Conservation (phyloP, 2,329 filamentous ascomycete species). For the Colletotrichum sp. region DNA sequence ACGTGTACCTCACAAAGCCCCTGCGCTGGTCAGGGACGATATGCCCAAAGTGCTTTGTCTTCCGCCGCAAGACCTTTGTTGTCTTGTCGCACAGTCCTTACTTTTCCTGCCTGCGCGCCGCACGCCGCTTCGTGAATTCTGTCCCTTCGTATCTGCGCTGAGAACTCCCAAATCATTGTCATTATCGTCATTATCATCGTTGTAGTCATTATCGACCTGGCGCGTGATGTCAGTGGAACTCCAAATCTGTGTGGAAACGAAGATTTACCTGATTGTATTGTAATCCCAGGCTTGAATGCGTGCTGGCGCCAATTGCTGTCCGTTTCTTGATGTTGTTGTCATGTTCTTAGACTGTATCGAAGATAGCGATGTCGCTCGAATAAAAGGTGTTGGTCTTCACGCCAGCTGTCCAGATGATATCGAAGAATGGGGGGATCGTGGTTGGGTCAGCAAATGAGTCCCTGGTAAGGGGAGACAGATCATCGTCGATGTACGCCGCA, state of each 20-base stretch:
- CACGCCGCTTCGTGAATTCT: background rate
- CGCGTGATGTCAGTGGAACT: background rate
- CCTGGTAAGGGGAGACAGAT: background rate
- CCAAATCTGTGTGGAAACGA: background rate
- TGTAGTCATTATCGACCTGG: background rate
- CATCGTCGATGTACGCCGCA: background rate
- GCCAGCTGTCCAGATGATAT: background rate
- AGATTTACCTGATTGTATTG: background rate
- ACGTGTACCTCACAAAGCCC: background rate
- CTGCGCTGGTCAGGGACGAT: background rate
- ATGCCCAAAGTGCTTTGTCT: background rate
- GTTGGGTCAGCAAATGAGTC: background rate
- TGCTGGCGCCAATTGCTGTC: fast-evolving
- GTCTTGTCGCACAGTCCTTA: background rate
- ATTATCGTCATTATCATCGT: background rate
- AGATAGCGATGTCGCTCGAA: background rate
- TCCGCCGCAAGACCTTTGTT: background rate
- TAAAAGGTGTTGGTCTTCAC: background rate
- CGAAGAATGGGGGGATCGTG: background rate
- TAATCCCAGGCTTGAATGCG: background rate
- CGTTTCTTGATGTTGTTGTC: background rate
- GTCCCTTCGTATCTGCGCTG: background rate
- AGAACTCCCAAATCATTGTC: background rate
- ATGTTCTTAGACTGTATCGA: background rate
- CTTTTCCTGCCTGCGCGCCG: background rate